A percentile compares a stretch with the other conserved stretches of the same genome.
Evolutionary conservation across 2,329 filamentous ascomycete species (phyloP).

Genomic region (Periglandula ipomoeae): DNA sequence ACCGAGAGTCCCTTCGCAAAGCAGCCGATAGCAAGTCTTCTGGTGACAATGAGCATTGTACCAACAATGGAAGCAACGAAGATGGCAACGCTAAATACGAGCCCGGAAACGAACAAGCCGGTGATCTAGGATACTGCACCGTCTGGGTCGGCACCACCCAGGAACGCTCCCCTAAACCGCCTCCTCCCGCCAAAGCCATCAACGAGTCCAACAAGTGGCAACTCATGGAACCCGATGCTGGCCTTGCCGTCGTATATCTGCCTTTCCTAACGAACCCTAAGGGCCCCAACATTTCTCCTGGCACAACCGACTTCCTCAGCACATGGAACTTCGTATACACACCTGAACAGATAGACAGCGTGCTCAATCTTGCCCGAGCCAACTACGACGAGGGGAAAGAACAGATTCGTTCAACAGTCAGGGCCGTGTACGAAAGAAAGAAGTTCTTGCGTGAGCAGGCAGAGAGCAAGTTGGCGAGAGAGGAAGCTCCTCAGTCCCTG

Average conservation of each 20-base stretch:
- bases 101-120: conserved; percentile 33
- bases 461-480: conserved; percentile 31
- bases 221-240: conserved; percentile 64
- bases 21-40: conserved; percentile 14
- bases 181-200: conserved; percentile 41
- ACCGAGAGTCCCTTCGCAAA: conserved; percentile 27
- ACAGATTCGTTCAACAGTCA: conserved; percentile 66
- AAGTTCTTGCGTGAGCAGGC: conserved; percentile 54
- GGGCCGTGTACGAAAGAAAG: conserved; percentile 90
- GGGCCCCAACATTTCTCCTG: conserved; percentile 74
- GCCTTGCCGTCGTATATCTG: conserved; percentile 83
- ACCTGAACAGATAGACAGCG: conserved; percentile 77
- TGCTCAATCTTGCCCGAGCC: conserved; percentile 70
- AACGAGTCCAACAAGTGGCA: conserved; percentile 58
- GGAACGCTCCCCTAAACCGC: conserved; percentile 53
- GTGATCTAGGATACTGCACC: conserved; percentile 82
- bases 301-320: conserved; percentile 73
- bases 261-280: conserved; percentile 78
- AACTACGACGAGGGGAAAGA: conserved; percentile 81
- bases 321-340: conserved; percentile 99
- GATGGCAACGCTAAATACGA: conserved; percentile 28
- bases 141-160: conserved; percentile 86
- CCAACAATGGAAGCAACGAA: conserved; percentile 12
- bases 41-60: conserved; percentile 4
- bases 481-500: conserved; percentile 13